A percentile compares a stretch with the other conserved stretches of the same genome.
These are phyloP conservation scores for Clathrospora elynae DNA, from an alignment of 2,329 filamentous ascomycete species.

Conservation along the genomic window DNA sequence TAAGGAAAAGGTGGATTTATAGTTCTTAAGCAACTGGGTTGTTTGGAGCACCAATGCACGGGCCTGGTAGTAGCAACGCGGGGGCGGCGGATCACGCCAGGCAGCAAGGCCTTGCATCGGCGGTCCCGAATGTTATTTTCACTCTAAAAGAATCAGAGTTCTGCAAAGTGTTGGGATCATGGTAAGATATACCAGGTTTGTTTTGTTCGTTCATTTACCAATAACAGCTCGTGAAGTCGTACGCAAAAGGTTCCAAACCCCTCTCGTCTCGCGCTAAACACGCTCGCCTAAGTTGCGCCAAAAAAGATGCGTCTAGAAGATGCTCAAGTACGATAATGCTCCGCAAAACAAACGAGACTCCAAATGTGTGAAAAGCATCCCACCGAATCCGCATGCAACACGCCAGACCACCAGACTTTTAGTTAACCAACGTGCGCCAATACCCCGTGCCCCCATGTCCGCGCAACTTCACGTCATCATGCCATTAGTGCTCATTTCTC, in stretches of 20 bases:
- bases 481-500: not conserved
- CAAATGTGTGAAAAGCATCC: conserved; percentile 1
- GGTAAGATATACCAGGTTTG: conserved; percentile 4
- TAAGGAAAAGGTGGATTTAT: conserved; percentile 19
- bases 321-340: conserved; percentile 33
- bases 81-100: conserved; percentile 8
- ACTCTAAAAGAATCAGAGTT: not conserved
- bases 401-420: conserved; percentile 3
- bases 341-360: conserved; percentile 23
- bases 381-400: conserved; percentile 4
- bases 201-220: conserved; percentile 22
- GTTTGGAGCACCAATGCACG: conserved; percentile 22
- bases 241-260: conserved; percentile 2
- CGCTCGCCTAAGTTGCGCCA: conserved; percentile 9
- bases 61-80: conserved; percentile 17
- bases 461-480: not conserved
- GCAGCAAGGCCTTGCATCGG: not conserved
- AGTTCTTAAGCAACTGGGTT: conserved; percentile 25
- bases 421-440: not conserved
- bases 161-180: too few relatives aligned
- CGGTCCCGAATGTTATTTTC: not conserved
- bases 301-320: conserved; percentile 18
- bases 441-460: not conserved
- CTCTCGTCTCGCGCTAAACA: conserved; percentile 2
- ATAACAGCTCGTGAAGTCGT: conserved; percentile 35